A percentile compares a stretch with the other conserved stretches of the same genome.
phyloP scores from a whole-genome alignment of 2,329 filamentous ascomycete species.

The Orbilia ellipsospora region DNA sequence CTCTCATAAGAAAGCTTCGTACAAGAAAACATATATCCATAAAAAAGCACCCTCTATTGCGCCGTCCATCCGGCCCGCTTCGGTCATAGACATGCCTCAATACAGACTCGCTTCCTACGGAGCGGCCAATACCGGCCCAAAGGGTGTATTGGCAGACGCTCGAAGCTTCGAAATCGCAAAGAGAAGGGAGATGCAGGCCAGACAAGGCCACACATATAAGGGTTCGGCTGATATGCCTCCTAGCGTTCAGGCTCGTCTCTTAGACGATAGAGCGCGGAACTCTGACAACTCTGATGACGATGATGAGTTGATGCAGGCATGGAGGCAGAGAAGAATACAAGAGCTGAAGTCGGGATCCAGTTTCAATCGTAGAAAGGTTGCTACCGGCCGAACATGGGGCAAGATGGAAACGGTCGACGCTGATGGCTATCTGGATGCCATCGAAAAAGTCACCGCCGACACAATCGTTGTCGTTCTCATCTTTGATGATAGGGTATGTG shows the following conservation, averaged over 20 bases:
- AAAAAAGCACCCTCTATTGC: constrained; percentile 53
- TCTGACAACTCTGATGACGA: constrained; percentile 69
- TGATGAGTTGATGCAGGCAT: constrained; percentile 87
- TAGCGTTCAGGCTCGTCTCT: constrained; percentile 34
- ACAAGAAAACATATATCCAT: constrained; percentile 51
- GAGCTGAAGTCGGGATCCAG: constrained; percentile 76
- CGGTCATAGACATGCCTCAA: constrained; percentile 55
- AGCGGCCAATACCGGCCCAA: constrained; percentile 69
- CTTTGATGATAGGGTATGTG: constrained; percentile 82
- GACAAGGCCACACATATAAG: constrained; percentile 36
- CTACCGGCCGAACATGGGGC: constrained; percentile 81
- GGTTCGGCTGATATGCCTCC: constrained; percentile 35
- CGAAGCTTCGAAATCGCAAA: constrained; percentile 78
- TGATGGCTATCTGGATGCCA: constrained; percentile 91
- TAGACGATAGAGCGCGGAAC: constrained; percentile 56
- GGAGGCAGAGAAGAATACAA: constrained; percentile 81
- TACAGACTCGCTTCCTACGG: constrained; percentile 52
- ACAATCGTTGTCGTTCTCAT: constrained; percentile 93
- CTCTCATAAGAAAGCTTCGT: constrained; percentile 31
- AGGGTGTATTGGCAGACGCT: constrained; percentile 86
- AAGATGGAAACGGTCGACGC: constrained; percentile 86
- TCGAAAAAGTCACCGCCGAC: constrained; percentile 85
- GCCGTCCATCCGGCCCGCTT: constrained; percentile 52
- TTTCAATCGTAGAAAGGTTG: constrained; percentile 76
- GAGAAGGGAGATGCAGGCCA: constrained; percentile 44